Base-by-base conservation (phyloP, 345 rosid genomes). In the Euphorbia tirucalli region DNA sequence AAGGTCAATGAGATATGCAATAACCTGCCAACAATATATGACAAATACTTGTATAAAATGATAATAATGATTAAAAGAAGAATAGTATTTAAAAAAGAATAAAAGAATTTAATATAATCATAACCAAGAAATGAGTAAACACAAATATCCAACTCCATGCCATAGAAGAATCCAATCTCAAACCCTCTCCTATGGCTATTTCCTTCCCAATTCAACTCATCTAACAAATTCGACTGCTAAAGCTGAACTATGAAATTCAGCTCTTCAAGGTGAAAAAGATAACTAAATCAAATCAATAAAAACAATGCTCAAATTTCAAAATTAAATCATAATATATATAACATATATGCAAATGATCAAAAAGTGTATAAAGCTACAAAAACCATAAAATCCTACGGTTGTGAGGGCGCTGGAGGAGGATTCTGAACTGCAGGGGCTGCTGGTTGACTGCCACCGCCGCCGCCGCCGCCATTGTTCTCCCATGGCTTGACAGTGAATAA, bases 401-500 rank as follows among this genome's bases (percentile, higher is more conserved):
- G 30, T 4, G 49, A 27, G 0, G 65, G 37, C 1, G 72, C 56
- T 44, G 74, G 52, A 1, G 61, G 44, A 3, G 61, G 74, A 24
- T 15, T 15, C 44, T 43, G 68, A 32, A 25, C 50, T 22, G 68
- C 60, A 32, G 79, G 74, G 70, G 70, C 16, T 59, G 69, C 68
- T 72, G 31, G 79, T 61, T 46, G 83, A 65, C 31, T 2, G 18
- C 78, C 28, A 27, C 63, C 65, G 0, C 70, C 77, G 57, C 50
- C 65, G 31, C 71, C 74, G 0, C 69, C 22, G 8, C 80, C 79
- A 6, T 71, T 76, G 52, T 57, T 72, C 15, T 89, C 49, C 96
- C 97, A 92, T 3, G 97, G 97, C 77, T 18, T 81, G 22, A 89
- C 74, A 25, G 85, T 69, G 75, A 75, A 52, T 9, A 93, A 83